phyloP scores from a whole-genome alignment of 2,329 filamentous ascomycete species.

The Botrytis fabae region DNA sequence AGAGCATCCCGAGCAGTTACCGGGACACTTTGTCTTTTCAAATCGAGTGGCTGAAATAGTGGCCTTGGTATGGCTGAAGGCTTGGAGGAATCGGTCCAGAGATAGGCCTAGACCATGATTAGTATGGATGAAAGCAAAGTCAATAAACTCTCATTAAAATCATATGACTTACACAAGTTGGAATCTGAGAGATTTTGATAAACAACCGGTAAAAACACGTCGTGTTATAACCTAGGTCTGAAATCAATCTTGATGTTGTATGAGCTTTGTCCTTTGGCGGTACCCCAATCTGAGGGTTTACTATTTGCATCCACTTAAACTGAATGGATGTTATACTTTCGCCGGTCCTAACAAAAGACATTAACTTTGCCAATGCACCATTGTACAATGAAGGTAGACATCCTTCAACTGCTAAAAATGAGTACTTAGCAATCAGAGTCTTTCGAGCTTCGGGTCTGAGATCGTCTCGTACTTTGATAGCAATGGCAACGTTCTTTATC shows the following conservation, averaged over 20 bases:
- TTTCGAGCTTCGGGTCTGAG: background rate
- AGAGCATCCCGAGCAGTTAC: background rate
- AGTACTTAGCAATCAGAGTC: background rate
- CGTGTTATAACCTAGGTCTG: conserved; percentile 11
- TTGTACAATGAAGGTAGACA: conserved; percentile 11
- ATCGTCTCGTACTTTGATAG: background rate
- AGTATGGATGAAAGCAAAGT: background rate
- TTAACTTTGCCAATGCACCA: background rate
- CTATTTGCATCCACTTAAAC: background rate
- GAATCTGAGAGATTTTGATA: conserved; percentile 10
- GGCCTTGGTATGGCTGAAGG: background rate
- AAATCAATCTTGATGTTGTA: conserved; percentile 8
- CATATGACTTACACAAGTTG: background rate
- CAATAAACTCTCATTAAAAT: rapidly evolving
- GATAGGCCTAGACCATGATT: background rate
- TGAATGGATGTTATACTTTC: background rate
- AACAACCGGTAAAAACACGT: conserved; percentile 4
- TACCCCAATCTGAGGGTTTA: background rate
- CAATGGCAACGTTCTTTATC: conserved; percentile 11
- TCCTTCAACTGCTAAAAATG: background rate
- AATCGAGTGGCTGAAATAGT: background rate
- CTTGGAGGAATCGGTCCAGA: background rate
- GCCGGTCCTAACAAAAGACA: background rate
- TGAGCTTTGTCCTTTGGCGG: background rate
- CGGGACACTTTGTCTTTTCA: background rate